Conservation (phyloP, 441 rosid genomes). For the Populus hybrid region DNA sequence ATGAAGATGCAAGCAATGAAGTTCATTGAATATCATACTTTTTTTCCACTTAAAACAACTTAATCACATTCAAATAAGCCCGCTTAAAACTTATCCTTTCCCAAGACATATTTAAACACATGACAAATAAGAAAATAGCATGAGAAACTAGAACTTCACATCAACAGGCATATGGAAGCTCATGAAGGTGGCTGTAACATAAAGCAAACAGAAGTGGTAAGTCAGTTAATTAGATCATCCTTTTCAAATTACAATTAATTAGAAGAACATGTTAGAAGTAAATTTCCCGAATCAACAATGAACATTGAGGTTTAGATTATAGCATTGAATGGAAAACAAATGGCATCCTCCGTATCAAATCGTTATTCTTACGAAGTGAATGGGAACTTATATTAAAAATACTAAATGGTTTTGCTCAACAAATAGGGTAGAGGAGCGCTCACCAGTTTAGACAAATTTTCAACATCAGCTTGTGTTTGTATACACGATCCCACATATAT, state of each 20-base stretch:
- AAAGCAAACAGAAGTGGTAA: background rate
- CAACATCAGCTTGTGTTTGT: conserved; percentile 76
- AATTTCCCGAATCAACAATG: background rate
- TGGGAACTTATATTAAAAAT: background rate
- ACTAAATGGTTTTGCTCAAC: background rate
- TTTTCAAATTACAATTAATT: background rate
- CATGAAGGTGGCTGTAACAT: background rate
- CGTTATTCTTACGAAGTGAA: background rate
- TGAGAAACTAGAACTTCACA: conserved; percentile 8
- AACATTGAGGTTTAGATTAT: background rate
- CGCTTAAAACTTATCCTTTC: background rate
- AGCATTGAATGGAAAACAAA: background rate
- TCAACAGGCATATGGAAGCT: background rate
- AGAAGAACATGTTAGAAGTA: background rate
- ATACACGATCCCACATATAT: conserved; percentile 84
- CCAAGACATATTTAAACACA: background rate
- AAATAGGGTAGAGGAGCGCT: conserved; percentile 26
- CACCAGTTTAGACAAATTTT: conserved; percentile 55
- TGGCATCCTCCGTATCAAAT: background rate
- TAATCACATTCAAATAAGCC: background rate
- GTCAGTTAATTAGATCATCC: background rate
- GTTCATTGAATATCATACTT: background rate
- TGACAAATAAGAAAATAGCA: background rate
- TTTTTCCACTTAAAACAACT: background rate
- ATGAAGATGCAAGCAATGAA: conserved; percentile 7